Conservation (phyloP, 2,329 filamentous ascomycete species). For the Penicillium sumatraense region DNA sequence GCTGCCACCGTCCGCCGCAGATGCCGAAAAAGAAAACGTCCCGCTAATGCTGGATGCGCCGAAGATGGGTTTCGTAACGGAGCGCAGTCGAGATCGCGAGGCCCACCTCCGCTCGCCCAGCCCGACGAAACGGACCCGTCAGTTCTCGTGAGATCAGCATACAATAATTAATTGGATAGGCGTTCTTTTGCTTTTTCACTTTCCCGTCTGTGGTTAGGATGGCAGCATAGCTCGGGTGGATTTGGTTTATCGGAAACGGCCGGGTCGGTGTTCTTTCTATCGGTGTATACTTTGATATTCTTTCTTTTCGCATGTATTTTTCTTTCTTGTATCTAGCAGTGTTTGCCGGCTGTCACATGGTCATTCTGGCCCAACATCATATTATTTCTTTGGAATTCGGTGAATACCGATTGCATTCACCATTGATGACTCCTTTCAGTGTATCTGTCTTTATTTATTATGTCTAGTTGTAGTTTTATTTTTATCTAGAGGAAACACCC, state of each 20-base stretch:
- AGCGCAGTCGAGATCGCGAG: conserved; percentile 36
- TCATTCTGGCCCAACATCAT: neutral
- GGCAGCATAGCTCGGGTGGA: neutral
- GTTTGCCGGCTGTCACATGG: neutral
- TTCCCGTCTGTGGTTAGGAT: neutral
- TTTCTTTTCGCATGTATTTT: neutral
- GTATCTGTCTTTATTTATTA: too few species aligned
- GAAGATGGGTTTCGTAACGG: conserved; percentile 35
- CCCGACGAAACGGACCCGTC: conserved; percentile 36
- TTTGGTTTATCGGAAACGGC: conserved; percentile 2
- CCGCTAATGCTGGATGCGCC: conserved; percentile 37
- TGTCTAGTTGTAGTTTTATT: too few species aligned
- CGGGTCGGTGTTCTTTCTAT: conserved; percentile 9
- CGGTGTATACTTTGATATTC: neutral
- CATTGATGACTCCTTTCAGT: too few species aligned
- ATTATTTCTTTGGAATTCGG: neutral
- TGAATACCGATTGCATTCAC: too few species aligned
- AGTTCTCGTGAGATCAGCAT: conserved; percentile 9
- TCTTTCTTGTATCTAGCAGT: neutral
- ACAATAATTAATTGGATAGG: neutral
- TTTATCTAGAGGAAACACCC: too few species aligned
- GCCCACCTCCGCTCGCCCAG: conserved; percentile 43
- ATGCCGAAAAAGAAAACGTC: conserved; percentile 32
- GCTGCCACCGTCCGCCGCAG: conserved; percentile 17
- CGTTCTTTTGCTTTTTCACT: neutral